phyloP scores from a whole-genome alignment of 2,329 filamentous ascomycete genomes.

The Fonsecaea multimorphosa region DNA sequence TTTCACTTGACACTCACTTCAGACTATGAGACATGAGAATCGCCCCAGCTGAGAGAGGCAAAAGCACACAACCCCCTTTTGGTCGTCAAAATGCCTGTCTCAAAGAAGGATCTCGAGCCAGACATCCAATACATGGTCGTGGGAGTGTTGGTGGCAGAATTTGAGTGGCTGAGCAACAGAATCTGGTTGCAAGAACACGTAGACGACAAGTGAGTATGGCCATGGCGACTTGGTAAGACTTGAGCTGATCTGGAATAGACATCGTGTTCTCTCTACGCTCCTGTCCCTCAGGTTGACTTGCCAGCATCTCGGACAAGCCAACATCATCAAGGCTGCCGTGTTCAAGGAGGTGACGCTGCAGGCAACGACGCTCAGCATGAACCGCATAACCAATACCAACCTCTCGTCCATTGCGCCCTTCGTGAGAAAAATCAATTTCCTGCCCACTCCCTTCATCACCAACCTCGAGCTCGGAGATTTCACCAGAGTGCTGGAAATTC shows the following conservation, averaged over 20 bases:
- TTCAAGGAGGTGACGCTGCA: constrained; percentile 1
- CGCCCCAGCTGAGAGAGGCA: no score
- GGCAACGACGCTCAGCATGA: neutral
- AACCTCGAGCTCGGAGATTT: neutral
- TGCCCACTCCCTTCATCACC: neutral
- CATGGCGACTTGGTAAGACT: neutral
- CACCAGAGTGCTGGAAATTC: neutral
- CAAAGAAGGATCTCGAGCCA: neutral
- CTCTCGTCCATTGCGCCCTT: neutral
- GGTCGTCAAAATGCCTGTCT: neutral
- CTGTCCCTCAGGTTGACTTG: constrained; percentile 1
- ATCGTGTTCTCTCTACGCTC: constrained; percentile 2
- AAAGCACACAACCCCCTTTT: no score
- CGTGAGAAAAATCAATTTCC: constrained; percentile 4
- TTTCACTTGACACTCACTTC: neutral
- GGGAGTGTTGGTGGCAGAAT: constrained; percentile 1
- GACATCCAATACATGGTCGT: constrained; percentile 12
- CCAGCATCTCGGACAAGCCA: neutral
- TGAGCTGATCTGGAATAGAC: neutral
- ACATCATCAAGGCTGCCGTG: constrained; percentile 1
- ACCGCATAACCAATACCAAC: neutral
- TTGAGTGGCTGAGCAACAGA: neutral
- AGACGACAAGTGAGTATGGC: neutral
- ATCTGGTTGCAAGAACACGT: neutral
- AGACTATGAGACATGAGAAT: neutral